These are phyloP conservation scores for Microdochium bolleyi DNA, from an alignment of 2,329 filamentous ascomycete species.

Conservation along the genomic window DNA sequence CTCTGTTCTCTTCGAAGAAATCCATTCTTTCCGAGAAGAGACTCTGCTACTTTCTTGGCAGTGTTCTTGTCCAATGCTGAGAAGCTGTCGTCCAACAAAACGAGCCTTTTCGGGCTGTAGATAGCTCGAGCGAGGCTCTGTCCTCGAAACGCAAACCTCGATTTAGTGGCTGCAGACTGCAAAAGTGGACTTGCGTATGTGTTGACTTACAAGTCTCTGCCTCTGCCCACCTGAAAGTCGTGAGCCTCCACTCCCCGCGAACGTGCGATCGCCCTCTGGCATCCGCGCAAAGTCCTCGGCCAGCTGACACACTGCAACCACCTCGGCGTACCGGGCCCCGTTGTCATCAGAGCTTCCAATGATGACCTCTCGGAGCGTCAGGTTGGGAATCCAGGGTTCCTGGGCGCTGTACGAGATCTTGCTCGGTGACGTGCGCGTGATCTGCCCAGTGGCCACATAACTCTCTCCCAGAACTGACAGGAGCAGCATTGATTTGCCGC, in stretches of 20 bases:
- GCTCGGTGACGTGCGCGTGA: slow-evolving; percentile 1
- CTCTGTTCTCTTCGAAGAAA: slow-evolving; percentile 26
- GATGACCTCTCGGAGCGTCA: slow-evolving; percentile 16
- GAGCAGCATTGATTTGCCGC: slow-evolving; percentile 11
- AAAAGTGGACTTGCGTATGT: too few species aligned
- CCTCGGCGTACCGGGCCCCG: slow-evolving; percentile 16
- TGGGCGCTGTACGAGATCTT: slow-evolving; percentile 3
- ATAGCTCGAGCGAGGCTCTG: slow-evolving; percentile 39
- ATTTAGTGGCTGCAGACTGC: too few species aligned
- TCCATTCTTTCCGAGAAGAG: slow-evolving; percentile 30
- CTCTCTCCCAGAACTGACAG: slow-evolving; percentile 11
- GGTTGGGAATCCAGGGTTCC: slow-evolving; percentile 11
- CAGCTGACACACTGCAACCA: slow-evolving; percentile 24
- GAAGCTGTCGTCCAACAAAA: slow-evolving; percentile 38
- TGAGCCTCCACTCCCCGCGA: slow-evolving; percentile 31
- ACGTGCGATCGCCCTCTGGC: slow-evolving; percentile 21
- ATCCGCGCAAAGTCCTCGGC: slow-evolving; percentile 22
- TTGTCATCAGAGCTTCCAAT: slow-evolving; percentile 15
- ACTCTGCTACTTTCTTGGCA: slow-evolving; percentile 28
- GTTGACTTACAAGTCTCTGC: slow-evolving; percentile 29
- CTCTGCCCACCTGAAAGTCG: slow-evolving; percentile 35
- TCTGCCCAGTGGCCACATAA: background rate
- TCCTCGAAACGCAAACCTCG: too few species aligned
- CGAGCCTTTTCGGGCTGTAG: slow-evolving; percentile 27
- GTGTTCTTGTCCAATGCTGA: slow-evolving; percentile 37